A percentile compares a stretch with the other conserved stretches of the same genome.
Evolutionary conservation across 2,329 filamentous ascomycete species (phyloP).

Genomic region (Colletotrichum acutatum): DNA sequence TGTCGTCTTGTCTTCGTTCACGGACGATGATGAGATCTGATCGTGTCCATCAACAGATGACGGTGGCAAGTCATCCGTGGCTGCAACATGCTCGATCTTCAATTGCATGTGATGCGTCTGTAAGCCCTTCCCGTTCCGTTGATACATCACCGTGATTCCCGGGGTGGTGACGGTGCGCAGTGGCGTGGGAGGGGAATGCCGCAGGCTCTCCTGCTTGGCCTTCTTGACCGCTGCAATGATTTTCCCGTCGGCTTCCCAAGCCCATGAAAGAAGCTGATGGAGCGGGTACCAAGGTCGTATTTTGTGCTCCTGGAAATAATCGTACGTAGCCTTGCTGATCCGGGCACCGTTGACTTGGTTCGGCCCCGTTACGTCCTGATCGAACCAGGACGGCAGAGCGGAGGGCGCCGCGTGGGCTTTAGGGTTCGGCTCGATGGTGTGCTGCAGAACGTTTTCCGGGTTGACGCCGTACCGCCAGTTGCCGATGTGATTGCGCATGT

Average conservation of each 20-base stretch:
- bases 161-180: not conserved
- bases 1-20: too few relatives aligned
- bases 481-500: conserved; percentile 42
- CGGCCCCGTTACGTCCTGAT: not conserved
- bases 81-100: not conserved
- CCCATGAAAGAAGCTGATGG: conserved; percentile 16
- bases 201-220: conserved; percentile 9
- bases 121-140: not conserved
- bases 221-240: conserved; percentile 14
- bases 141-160: not conserved
- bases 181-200: not conserved
- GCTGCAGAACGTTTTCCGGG: too few relatives aligned
- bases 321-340: not conserved
- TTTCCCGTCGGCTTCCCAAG: conserved; percentile 13
- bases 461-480: not conserved
- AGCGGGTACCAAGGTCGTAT: conserved; percentile 15
- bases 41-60: too few relatives aligned
- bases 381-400: not conserved
- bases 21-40: too few relatives aligned
- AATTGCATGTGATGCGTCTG: not conserved
- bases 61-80: not conserved
- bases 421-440: not conserved
- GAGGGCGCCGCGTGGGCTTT: not conserved
- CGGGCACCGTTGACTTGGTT: not conserved
- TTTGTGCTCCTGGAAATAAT: not conserved